phyloP scores from a whole-genome alignment of 2,329 filamentous ascomycete species.

The Colletotrichum liriopes region DNA sequence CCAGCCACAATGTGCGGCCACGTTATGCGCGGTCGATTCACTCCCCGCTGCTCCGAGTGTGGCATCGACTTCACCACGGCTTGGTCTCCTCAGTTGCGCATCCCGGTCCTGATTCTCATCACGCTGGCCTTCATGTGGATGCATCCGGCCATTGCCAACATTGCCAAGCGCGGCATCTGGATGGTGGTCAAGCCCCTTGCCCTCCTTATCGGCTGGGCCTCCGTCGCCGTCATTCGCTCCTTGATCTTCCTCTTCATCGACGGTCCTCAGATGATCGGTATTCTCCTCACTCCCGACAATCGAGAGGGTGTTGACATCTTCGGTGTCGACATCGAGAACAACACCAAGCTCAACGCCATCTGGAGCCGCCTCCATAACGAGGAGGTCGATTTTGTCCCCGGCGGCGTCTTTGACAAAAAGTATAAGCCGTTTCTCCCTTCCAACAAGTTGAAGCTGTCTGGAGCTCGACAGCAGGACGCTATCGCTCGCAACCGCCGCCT shows the following conservation, averaged over 20 bases:
- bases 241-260: constrained; percentile 39
- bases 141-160: constrained; percentile 22
- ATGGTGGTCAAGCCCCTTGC: constrained; percentile 30
- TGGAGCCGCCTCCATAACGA: constrained; percentile 21
- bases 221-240: constrained; percentile 18
- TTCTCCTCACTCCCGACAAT: background rate
- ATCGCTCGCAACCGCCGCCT: constrained; percentile 31
- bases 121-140: constrained; percentile 28
- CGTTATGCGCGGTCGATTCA: constrained; percentile 29
- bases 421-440: constrained; percentile 33
- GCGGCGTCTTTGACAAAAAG: constrained; percentile 38
- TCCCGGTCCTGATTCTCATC: constrained; percentile 20
- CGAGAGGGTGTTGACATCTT: background rate
- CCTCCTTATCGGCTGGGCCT: constrained; percentile 24
- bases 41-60: constrained; percentile 15
- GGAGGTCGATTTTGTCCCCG: constrained; percentile 9
- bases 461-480: constrained; percentile 34
- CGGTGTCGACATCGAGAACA: constrained; percentile 18
- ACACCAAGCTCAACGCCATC: constrained; percentile 39
- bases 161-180: constrained; percentile 23
- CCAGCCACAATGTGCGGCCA: constrained; percentile 27
- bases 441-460: constrained; percentile 30
- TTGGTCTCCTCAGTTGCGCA: constrained; percentile 30
- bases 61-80: constrained; percentile 22
- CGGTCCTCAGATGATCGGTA: constrained; percentile 20